Evolutionary conservation across 2,329 filamentous ascomycete genomes (phyloP).

Genomic region (Raffaelea ambrosiae): DNA sequence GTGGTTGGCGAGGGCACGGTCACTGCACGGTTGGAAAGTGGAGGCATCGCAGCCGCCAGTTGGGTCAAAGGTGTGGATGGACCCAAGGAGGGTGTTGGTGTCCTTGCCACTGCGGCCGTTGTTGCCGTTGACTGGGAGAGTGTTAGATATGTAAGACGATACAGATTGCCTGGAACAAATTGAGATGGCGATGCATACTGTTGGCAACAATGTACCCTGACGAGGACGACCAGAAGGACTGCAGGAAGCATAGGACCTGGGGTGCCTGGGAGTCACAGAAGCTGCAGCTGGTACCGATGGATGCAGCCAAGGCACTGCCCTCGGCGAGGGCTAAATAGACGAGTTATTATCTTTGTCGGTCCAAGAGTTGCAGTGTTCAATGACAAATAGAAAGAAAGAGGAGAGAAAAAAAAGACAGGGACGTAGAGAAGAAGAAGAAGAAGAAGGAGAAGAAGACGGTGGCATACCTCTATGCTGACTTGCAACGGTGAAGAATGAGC

Average conservation of each 20-base stretch:
- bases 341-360: no score
- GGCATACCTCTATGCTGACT: no score
- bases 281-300: conserved; percentile 50
- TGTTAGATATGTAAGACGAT: no score
- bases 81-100: conserved; percentile 58
- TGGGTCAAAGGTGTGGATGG: conserved; percentile 64
- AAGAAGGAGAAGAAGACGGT: no score
- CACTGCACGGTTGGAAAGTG: conserved; percentile 73
- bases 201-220: conserved; percentile 66
- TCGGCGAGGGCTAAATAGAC: conserved; percentile 63
- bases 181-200: no score
- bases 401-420: no score
- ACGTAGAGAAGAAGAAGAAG: no score
- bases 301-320: conserved; percentile 57
- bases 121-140: no score
- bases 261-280: conserved; percentile 56
- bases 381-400: no score
- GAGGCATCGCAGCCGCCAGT: conserved; percentile 54
- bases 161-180: no score
- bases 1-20: conserved; percentile 62
- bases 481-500: conserved; percentile 73
- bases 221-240: conserved; percentile 61
- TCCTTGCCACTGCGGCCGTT: conserved; percentile 55
- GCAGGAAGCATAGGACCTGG: conserved; percentile 63
- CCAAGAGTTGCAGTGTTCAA: no score